Evolutionary conservation across 2,329 filamentous ascomycete species (phyloP).

Genomic region (Aspergillus intermedius): DNA sequence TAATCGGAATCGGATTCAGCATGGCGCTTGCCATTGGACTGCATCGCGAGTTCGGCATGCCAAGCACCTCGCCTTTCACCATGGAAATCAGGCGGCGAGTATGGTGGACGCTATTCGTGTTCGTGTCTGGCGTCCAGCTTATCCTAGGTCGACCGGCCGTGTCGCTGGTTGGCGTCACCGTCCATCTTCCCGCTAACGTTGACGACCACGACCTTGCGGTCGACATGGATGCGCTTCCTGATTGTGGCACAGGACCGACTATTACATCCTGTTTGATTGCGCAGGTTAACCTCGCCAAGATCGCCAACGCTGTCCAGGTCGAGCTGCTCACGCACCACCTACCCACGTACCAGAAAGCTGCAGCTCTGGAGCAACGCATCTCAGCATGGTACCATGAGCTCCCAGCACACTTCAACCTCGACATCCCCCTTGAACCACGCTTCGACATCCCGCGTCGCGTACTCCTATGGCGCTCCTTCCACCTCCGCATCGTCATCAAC

Average conservation of each 20-base stretch:
- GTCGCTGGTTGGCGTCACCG: conserved; percentile 14
- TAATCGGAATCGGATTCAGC: conserved; percentile 14
- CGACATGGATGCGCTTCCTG: conserved; percentile 14
- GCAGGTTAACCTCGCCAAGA: conserved; percentile 15
- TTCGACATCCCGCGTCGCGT: conserved; percentile 14
- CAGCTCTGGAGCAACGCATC: conserved; percentile 11
- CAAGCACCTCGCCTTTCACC: conserved; percentile 13
- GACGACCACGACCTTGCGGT: conserved; percentile 16
- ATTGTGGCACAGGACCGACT: conserved; percentile 7
- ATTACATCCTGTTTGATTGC: conserved; percentile 14
- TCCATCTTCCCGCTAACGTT: conserved; percentile 12
- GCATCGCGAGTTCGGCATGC: conserved; percentile 17
- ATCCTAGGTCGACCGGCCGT: conserved; percentile 14
- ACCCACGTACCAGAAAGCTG: conserved; percentile 10
- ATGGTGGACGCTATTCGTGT: conserved; percentile 17
- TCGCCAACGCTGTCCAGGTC: conserved; percentile 15
- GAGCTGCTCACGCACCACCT: conserved; percentile 15
- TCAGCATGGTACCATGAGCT: conserved; percentile 11
- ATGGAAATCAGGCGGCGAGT: conserved; percentile 16
- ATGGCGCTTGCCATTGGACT: conserved; percentile 14
- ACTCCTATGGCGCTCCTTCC: conserved; percentile 16
- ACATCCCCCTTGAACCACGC: conserved; percentile 7
- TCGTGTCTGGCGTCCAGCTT: conserved; percentile 13
- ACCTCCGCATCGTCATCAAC: conserved; percentile 18
- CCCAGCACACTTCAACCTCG: conserved; percentile 8